A percentile compares a stretch with the other conserved stretches of the same genome.
Conservation (phyloP, 306 rosid species). For the Citrullus colocynthis region DNA sequence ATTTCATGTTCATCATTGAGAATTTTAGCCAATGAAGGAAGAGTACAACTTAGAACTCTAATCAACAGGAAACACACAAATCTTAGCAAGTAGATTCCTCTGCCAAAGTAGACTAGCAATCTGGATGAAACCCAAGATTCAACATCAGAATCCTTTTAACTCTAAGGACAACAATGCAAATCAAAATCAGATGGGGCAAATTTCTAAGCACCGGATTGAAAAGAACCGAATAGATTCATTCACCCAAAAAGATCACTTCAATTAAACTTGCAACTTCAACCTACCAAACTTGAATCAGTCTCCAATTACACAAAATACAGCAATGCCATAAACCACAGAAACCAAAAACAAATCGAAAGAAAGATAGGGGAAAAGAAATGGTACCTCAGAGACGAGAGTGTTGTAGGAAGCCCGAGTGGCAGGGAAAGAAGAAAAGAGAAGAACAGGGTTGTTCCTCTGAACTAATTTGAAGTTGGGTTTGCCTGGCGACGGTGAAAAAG, state of each 20-base stretch:
- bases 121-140: background rate
- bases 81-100: background rate
- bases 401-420: conserved; percentile 42
- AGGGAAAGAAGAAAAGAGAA: conserved; percentile 34
- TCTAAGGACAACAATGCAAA: background rate
- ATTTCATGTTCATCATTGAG: background rate
- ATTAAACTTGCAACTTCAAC: background rate
- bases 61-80: background rate
- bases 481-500: conserved; percentile 40
- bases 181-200: background rate
- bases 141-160: background rate
- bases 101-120: background rate
- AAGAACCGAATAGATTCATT: background rate
- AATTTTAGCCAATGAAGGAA: background rate
- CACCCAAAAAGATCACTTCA: background rate
- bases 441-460: conserved; percentile 25
- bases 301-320: background rate
- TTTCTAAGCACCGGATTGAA: background rate
- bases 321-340: background rate
- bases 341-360: background rate
- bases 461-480: conserved; percentile 17
- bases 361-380: background rate
- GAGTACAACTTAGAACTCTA: background rate
- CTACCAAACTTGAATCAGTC: background rate
- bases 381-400: conserved; percentile 72